These are phyloP conservation scores for Boletus smithii DNA, from an alignment of 1,284 basidiomycete species.

Conservation along the genomic window DNA sequence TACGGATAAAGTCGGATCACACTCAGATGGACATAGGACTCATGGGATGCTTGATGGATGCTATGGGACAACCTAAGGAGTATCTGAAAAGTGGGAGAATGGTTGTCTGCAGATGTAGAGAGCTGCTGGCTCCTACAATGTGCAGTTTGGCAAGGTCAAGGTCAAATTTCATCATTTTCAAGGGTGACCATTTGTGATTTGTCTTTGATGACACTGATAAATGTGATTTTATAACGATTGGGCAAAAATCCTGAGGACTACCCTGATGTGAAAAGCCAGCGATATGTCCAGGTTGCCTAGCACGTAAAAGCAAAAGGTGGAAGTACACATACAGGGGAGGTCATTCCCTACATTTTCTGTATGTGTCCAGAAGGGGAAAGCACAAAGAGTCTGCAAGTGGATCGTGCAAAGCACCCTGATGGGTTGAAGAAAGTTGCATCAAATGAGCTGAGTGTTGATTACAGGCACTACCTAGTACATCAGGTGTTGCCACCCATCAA, in stretches of 20 bases:
- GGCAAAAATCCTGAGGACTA: conserved; percentile 96
- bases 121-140: too few relatives aligned
- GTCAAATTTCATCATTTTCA: conserved; percentile 95
- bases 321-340: conserved; percentile 82
- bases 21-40: too few relatives aligned
- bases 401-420: conserved; percentile 90
- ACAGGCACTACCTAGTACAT: conserved; percentile 86
- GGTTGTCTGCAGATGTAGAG: conserved; percentile 69
- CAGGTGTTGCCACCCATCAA: conserved; percentile 95
- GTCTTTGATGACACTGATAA: neutral
- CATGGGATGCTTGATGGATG: too few relatives aligned
- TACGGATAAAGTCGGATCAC: too few relatives aligned
- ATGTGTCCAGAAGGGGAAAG: conserved; percentile 70
- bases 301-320: conserved; percentile 85
- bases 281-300: conserved; percentile 95
- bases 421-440: conserved; percentile 76
- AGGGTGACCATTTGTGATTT: conserved; percentile 41
- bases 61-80: too few relatives aligned
- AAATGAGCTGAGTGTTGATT: conserved; percentile 72
- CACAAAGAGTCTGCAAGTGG: conserved; percentile 80
- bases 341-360: conserved; percentile 96
- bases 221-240: conserved; percentile 56
- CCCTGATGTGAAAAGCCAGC: conserved; percentile 91
- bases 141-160: conserved; percentile 74
- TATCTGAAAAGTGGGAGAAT: conserved; percentile 79